Conservation (phyloP, 2,329 filamentous ascomycete species). For the Colletotrichum tropicale region DNA sequence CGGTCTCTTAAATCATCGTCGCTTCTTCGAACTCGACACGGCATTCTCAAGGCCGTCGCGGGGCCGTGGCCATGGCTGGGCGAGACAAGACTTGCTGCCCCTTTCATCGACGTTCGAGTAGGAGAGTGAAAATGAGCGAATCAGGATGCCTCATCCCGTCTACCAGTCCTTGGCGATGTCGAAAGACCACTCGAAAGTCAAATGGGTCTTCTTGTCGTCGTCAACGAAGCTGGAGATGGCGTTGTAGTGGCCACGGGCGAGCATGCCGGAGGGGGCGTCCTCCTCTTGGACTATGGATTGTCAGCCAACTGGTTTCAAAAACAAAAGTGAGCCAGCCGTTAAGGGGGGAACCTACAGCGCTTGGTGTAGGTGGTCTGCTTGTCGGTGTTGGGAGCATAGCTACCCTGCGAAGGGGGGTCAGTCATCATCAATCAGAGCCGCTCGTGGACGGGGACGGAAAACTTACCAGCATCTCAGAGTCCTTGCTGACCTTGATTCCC, state of each 20-base stretch:
- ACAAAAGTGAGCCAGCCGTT: background rate
- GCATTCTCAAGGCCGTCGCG: background rate
- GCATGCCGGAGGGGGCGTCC: constrained; percentile 89
- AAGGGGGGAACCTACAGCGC: constrained; percentile 72
- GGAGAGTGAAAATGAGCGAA: background rate
- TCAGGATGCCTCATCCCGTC: background rate
- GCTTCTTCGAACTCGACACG: background rate
- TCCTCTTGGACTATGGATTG: constrained; percentile 78
- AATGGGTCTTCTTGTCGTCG: constrained; percentile 89
- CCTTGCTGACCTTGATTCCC: constrained; percentile 86
- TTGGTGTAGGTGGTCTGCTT: constrained; percentile 87
- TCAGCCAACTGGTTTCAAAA: constrained; percentile 1
- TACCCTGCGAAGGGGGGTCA: constrained; percentile 64
- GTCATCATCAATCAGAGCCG: constrained; percentile 12
- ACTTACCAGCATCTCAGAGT: constrained; percentile 96
- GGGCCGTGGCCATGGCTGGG: background rate
- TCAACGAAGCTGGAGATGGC: constrained; percentile 91
- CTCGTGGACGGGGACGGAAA: too few relatives aligned
- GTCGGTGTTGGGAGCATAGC: constrained; percentile 90
- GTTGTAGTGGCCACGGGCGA: constrained; percentile 88
- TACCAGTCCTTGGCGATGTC: constrained; percentile 98
- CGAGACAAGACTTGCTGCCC: background rate
- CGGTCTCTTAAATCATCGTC: background rate
- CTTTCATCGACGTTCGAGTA: background rate
- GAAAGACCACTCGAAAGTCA: constrained; percentile 95